Percentiles rank a stretch among this genome's conserved stretches.
Conservation (phyloP, 148 eudicot species). For the Euryodendron excelsum region DNA sequence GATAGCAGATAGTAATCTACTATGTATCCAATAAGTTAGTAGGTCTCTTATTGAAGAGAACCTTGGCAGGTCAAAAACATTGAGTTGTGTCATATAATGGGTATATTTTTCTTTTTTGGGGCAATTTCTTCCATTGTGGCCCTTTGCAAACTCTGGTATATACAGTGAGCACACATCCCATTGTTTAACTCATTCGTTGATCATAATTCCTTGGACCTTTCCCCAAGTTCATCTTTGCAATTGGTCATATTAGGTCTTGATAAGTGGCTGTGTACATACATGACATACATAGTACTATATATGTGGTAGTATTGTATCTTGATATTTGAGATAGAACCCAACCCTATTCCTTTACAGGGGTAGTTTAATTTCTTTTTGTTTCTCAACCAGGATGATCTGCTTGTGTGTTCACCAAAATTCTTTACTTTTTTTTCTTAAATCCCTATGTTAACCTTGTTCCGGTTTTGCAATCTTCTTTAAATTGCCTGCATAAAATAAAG, state of each 20-base stretch:
- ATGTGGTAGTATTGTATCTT: neutral
- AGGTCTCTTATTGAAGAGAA: neutral
- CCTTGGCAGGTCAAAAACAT: neutral
- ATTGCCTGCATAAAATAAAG: too few species aligned
- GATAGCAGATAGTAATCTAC: neutral
- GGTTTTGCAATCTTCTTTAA: too few species aligned
- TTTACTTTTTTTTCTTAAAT: neutral
- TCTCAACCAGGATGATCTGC: conserved; percentile 2
- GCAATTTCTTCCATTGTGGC: neutral
- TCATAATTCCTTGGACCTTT: neutral
- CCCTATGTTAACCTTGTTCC: neutral
- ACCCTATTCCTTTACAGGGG: too few species aligned
- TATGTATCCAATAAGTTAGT: neutral
- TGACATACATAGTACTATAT: neutral
- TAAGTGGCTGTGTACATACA: neutral
- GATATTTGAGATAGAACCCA: too few species aligned
- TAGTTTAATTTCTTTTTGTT: neutral
- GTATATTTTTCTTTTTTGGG: neutral
- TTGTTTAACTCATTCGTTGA: neutral
- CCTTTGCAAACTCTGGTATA: neutral
- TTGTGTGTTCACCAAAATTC: neutral
- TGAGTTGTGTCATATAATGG: neutral
- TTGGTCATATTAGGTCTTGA: neutral
- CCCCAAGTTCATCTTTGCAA: neutral
- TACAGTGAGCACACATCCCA: neutral